Evolutionary conservation across 208 protist species (phyloP).

Genomic region (Wallacemonas collosoma): DNA sequence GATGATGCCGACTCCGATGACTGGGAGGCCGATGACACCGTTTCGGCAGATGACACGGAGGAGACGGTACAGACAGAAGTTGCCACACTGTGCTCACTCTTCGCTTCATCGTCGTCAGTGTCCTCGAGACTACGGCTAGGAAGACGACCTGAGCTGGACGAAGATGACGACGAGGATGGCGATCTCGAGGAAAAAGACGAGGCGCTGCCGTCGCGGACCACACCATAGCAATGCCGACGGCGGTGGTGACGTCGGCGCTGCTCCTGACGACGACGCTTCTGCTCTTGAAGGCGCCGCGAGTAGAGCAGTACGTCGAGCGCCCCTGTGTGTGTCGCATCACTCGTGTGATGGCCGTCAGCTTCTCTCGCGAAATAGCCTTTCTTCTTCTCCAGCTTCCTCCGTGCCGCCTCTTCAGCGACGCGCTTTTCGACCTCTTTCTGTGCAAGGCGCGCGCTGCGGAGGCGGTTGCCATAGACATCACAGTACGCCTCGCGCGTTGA

Average conservation of each 20-base stretch:
- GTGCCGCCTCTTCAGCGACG: slow-evolving; percentile 32
- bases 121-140: too few species aligned
- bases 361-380: slow-evolving; percentile 74
- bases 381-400: slow-evolving; percentile 37
- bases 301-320: slow-evolving; percentile 9
- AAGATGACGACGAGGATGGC: not conserved
- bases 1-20: not conserved
- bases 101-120: slow-evolving; percentile 8
- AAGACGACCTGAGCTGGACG: not conserved
- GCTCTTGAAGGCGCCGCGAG: not conserved
- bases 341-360: not conserved
- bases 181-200: not conserved
- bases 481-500: slow-evolving; percentile 42
- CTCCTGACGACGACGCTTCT: not conserved
- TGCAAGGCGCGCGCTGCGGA: slow-evolving; percentile 77
- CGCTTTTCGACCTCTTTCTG: slow-evolving; percentile 55
- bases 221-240: not conserved
- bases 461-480: slow-evolving; percentile 70
- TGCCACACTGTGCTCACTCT: not conserved
- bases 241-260: not conserved
- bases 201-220: not conserved
- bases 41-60: not conserved
- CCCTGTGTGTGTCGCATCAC: not conserved
- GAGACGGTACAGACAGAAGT: slow-evolving; percentile 10
- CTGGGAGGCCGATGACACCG: not conserved